A percentile compares a stretch with the other conserved stretches of the same genome.
These are phyloP conservation scores for Capsella bursapastoris DNA, from an alignment of 345 rosid species.

Conservation along the genomic window DNA sequence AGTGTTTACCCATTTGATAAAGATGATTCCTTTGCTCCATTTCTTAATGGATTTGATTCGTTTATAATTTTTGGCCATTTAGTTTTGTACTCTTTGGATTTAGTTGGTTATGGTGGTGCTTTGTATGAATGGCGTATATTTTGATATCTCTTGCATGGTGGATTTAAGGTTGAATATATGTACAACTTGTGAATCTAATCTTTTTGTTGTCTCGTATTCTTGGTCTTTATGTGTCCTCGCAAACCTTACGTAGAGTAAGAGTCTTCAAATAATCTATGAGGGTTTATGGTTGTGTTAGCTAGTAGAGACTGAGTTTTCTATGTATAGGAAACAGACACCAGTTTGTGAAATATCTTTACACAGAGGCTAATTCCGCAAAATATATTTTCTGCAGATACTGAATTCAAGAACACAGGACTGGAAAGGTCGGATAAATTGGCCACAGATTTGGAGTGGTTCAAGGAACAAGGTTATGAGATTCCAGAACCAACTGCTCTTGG, in stretches of 20 bases:
- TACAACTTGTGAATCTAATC: background rate
- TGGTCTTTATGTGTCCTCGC: background rate
- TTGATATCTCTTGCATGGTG: background rate
- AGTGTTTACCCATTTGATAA: background rate
- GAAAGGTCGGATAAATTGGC: constrained; percentile 78
- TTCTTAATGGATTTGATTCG: background rate
- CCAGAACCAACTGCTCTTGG: constrained; percentile 91
- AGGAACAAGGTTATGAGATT: constrained; percentile 79
- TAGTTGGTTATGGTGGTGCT: background rate
- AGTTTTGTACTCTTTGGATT: background rate
- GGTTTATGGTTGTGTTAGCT: background rate
- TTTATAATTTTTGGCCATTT: background rate
- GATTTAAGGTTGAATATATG: background rate
- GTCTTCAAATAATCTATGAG: background rate
- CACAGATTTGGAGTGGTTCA: constrained; percentile 86
- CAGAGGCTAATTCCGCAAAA: background rate
- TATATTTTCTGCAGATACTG: constrained; percentile 58
- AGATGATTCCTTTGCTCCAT: background rate
- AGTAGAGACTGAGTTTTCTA: background rate
- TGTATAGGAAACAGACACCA: background rate
- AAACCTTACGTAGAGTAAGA: background rate
- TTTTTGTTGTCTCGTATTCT: constrained; percentile 1
- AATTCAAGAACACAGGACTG: constrained; percentile 83
- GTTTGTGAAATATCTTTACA: background rate
- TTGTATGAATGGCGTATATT: background rate